Evolutionary conservation across 306 rosid genomes (phyloP), one percentile per base, ranked within the genome.

Genomic region (Glycine latifolia): DNA sequence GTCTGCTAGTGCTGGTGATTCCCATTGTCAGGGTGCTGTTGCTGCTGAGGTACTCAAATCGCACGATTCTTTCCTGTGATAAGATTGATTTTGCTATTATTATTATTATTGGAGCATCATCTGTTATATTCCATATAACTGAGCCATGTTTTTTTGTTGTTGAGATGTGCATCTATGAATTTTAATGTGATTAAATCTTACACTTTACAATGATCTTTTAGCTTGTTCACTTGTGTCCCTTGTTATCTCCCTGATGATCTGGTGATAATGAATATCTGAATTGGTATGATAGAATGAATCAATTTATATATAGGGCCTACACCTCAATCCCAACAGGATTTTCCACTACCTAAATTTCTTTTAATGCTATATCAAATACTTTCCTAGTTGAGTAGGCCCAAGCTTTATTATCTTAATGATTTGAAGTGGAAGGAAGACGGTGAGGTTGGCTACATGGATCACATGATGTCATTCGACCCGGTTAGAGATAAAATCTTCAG

Each of bases 11-110:
- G 92, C 90, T 56, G 92, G 87, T 43, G 91, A 90, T 80, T 91
- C 92, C 72, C 82, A 86, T 69, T 85, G 90, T 86, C 94, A 83
- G 81, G 97, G 87, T 76, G 87, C 85, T 31, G 81, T 71, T 83
- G 89, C 92, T 78, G 92, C 93, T 76, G 96, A 95, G 98, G 99
- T 95, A 90, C 65, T 72, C 65, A 33, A 70, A 83, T 77, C 73
- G 66, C 55, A 46, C 66, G 67, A 46, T 77, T 73, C 60, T 75
- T 79, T 63, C 10, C 17, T 50, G 67, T 44, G 70, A 53, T 33
- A 33, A 59, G 13, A 65, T 53, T 81, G 50, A 10, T 69, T 71
- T 53, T 70, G 1, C 7, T 56, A 37, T 37, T 37, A 37, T 8
- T 58, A 3, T 49, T 49, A 9, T 84, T 65, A 20, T 60, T 67